A percentile compares a stretch with the other conserved stretches of the same genome.
These are phyloP conservation scores for Lepiota subincarnata DNA, from an alignment of 768 basidiomycete genomes.

Conservation along the genomic window DNA sequence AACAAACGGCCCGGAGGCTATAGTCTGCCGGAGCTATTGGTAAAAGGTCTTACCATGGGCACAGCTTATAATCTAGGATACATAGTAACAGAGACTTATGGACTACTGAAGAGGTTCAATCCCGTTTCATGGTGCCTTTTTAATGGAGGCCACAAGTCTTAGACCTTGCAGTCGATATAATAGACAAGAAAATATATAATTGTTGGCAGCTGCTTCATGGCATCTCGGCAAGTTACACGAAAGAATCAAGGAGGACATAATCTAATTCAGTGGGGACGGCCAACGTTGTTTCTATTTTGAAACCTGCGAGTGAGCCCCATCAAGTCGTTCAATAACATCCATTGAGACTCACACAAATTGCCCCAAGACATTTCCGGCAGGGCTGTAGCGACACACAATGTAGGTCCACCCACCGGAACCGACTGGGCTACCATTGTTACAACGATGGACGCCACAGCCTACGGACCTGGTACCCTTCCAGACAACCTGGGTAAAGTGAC, in stretches of 20 bases:
- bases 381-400: conserved; percentile 25
- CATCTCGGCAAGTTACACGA: no score
- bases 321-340: background rate
- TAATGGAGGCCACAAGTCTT: no score
- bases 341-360: conserved; percentile 19
- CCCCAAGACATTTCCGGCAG: conserved; percentile 23
- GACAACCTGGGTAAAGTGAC: conserved; percentile 39
- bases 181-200: no score
- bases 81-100: background rate
- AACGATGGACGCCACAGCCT: conserved; percentile 40
- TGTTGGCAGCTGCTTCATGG: no score
- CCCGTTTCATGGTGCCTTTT: no score
- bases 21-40: no score
- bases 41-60: no score
- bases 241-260: no score
- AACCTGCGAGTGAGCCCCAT: background rate
- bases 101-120: no score
- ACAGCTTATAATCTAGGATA: no score
- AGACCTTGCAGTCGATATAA: background rate
- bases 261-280: background rate
- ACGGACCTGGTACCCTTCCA: conserved; percentile 51
- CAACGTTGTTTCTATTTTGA: conserved; percentile 15
- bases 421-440: conserved; percentile 27
- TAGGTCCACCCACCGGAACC: conserved; percentile 18
- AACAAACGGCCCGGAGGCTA: no score